These are phyloP conservation scores for Colletotrichum lini DNA, from an alignment of 2,329 filamentous ascomycete genomes.

Conservation along the genomic window DNA sequence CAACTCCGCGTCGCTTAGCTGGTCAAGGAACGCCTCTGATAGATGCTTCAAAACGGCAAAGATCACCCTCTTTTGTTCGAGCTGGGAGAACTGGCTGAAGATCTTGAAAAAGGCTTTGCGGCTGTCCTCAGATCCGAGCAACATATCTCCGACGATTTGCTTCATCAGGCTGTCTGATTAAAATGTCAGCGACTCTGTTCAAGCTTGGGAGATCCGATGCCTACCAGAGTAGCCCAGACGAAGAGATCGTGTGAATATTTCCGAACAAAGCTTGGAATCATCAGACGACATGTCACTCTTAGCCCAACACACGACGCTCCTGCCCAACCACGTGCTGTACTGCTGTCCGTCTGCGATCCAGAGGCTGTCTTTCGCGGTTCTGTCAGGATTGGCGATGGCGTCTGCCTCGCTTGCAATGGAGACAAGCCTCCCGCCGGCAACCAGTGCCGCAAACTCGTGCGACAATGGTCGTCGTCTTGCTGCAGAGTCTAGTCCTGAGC, in stretches of 20 bases:
- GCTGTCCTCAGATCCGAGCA: conserved; percentile 50
- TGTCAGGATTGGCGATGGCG: conserved; percentile 58
- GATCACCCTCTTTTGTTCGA: conserved; percentile 62
- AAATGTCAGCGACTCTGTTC: background rate
- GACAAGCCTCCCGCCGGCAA: conserved; percentile 65
- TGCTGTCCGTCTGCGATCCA: conserved; percentile 77
- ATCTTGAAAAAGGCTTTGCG: conserved; percentile 49
- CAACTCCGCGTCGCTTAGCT: conserved; percentile 49
- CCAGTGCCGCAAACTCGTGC: conserved; percentile 61
- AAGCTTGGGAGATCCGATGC: conserved; percentile 29
- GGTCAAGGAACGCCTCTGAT: conserved; percentile 60
- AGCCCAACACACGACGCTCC: conserved; percentile 69
- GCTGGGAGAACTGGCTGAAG: conserved; percentile 54
- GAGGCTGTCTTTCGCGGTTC: conserved; percentile 44
- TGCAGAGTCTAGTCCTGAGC: conserved; percentile 34
- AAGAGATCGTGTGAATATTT: conserved; percentile 71
- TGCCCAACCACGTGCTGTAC: conserved; percentile 81
- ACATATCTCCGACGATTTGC: conserved; percentile 53
- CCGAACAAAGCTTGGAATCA: conserved; percentile 59
- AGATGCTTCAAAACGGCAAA: conserved; percentile 59
- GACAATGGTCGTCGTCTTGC: conserved; percentile 52
- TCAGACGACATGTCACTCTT: conserved; percentile 48
- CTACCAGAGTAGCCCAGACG: conserved; percentile 81
- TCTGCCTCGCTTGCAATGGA: conserved; percentile 71
- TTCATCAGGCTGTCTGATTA: conserved; percentile 59